phyloP scores from a whole-genome alignment of 2,329 filamentous ascomycete genomes.

The Chrysoporthe deuterocubensis region DNA sequence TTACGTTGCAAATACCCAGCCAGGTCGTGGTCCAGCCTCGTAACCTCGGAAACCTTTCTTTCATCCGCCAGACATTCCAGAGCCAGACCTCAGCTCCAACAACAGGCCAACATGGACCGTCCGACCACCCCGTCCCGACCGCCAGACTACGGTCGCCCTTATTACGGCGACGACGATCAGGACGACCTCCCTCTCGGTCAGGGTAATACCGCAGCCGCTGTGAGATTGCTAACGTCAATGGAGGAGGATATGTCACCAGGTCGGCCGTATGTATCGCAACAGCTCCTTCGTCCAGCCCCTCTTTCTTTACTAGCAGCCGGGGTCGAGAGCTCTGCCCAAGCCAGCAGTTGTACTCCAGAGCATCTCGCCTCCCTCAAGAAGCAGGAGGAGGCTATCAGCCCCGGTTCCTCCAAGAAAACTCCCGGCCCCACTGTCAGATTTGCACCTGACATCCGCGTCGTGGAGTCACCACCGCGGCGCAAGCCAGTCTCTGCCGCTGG shows the following conservation, averaged over 20 bases:
- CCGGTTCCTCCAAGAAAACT: constrained; percentile 33
- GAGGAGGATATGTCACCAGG: constrained; percentile 55
- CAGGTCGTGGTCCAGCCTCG: neutral
- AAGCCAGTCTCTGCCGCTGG: constrained; percentile 27
- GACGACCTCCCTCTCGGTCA: constrained; percentile 51
- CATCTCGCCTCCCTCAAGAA: constrained; percentile 42
- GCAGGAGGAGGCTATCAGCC: constrained; percentile 41
- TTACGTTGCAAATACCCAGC: neutral
- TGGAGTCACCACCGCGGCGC: constrained; percentile 17
- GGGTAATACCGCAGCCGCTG: constrained; percentile 52
- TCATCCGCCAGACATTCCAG: constrained; percentile 5
- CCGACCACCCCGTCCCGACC: constrained; percentile 56
- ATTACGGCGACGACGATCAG: constrained; percentile 58
- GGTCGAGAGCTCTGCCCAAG: constrained; percentile 34
- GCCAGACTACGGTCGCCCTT: constrained; percentile 61
- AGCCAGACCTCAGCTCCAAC: neutral
- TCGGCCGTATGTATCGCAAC: constrained; percentile 58
- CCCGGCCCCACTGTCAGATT: constrained; percentile 26
- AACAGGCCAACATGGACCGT: constrained; percentile 48
- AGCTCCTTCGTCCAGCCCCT: constrained; percentile 33
- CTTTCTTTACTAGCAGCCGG: constrained; percentile 33
- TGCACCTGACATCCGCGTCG: constrained; percentile 22
- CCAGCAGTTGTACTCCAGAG: constrained; percentile 40
- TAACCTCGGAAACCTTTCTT: neutral
- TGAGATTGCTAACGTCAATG: constrained; percentile 66